Base-by-base conservation (phyloP, 1,284 basidiomycete genomes). In the Malassezia arunalokei region DNA sequence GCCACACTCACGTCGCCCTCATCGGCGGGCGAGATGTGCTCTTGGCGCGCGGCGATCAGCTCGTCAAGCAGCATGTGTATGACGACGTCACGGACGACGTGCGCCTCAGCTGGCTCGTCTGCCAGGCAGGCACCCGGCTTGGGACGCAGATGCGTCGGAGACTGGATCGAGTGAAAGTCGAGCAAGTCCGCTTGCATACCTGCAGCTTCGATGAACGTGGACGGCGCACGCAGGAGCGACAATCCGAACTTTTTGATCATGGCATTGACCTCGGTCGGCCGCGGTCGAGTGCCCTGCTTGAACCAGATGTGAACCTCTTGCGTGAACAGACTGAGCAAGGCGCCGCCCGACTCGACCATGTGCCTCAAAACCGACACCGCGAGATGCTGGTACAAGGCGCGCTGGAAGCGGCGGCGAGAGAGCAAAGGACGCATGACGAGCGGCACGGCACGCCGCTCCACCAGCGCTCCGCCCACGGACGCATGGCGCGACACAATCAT, bases 301-400 rank as follows among this genome's bases (percentile, higher is more conserved):
- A 76, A 60, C 60, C 66, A 73, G 8, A 51, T 43, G 35, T 71
- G 67, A 8, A 96, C 79, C 62, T 90, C 86, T 56, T 85, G 82
- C 24, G 80, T 79, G 82, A 98, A 91, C 56, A 86, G 79, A 6
- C 78, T 76, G 49, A 81, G 79, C 30, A 96, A 73, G 1, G 80
- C 80, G 6, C 75, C 68, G 5, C 78, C 68, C 60, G 90, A 85
- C 74, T 99, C 94, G 47, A 92, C 81, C 48, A 88, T 76, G 71
- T 98, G 92, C 3, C 94, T 85, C 15, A 95, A 77, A 52, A 96
- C 84, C 66, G 87, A 86, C 17, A 84, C 82, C 43, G 89, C 81
- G 71, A 90, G 86, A 0, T 86, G 82, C 52, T 89, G 86, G 59
- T 84, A 85, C 28, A 84, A 57, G 14, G 56, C 51, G 7, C 63